Evolutionary conservation across 371 early-diverging fungal genomes (phyloP), one percentile per base, ranked within the genome.

Genomic region (Mortierella sp.): DNA sequence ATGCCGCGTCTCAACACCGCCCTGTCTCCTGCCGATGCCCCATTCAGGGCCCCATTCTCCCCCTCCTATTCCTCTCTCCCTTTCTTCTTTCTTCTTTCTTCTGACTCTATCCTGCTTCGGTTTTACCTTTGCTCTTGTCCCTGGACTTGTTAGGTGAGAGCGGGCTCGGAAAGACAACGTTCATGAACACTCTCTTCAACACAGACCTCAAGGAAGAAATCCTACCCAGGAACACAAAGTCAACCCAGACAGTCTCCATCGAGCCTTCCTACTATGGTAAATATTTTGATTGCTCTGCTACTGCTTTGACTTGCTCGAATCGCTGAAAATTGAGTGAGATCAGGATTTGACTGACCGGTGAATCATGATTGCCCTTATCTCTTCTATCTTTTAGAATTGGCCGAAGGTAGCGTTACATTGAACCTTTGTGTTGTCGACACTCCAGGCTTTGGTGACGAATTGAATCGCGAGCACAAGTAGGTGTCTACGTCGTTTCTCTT

Each of bases 391-490:
- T 53, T 86, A 88, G 96, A 97, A 72, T 87, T 97, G 86, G 94
- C 93, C 77, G 97, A 97, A 87, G 96, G 96, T 76, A 96, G 96
- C 53, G 90, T 94, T 66, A 94, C 90, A 67, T 85, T 97, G 30
- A 84, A 90, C 47, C 86, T 97, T n/a, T 92, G 94, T 19, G 88
- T 96, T 57, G 88, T 97, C 62, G 97, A 97, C 81, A 96, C 97
- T 7, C 97, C 97, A 9, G 97, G 97, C 5, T 96, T 96, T 80
- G 97, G 96, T 52, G 95, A 96, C 81, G 87, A 87, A 29, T 69
- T 90, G 37, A 86, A 91, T 66, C 86, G 90, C 69, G 85, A 84
- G 52, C 84, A 91, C 64, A 94, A 97, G 91, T 86, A 79, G 15
- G 81, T 82, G 37, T 37, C 37, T 37, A 37, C 37, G 37, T 37